Evolutionary conservation across 352 stramenopile species (phyloP), one percentile per base, ranked within the genome.

Genomic region (Thraustotheca clavata): DNA sequence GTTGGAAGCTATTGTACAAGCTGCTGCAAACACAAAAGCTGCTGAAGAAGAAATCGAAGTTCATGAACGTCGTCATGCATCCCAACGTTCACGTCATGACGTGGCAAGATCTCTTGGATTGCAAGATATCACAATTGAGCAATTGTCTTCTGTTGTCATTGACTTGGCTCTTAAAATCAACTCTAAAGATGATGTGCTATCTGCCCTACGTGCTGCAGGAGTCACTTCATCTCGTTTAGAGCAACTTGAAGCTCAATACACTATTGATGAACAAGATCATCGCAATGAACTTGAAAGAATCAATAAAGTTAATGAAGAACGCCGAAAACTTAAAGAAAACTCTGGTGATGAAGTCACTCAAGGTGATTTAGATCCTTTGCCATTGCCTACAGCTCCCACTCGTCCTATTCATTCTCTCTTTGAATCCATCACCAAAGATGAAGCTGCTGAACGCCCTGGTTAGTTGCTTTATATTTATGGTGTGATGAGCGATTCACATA

Each of bases 321-420:
- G 76, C 16, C 48, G 54, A 0, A 72, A 76, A 69, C 48, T 69
- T 62, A 1, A 68, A 70, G 69, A 74, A 71, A 40, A 63, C 66
- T 7, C 50, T 67, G 26, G n/a, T 73, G 49, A 67, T 36, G 67
- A 68, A 18, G 69, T 70, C 52, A 68, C 59, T 2, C 59, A 61
- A 3, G 26, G 18, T 16, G 60, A 62, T 11, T 61, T 80, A 9
- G 70, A 76, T 41, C 73, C 86, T 16, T 55, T 88, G 16, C 69
- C 60, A 31, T 49, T 80, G 14, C 82, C 82, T 6, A 71, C 81
- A 4, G 69, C 76, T 11, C 80, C 89, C 34, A 67, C 75, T n/a
- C 80, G 74, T 14, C 83, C 83, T 0, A 69, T 85, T n/a, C 75
- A 83, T 47, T 43, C 72, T 24, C 65, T 91, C n/a, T 86, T 88